Conservation (phyloP, 106 monocot genomes). For the Triglochin maritima region DNA sequence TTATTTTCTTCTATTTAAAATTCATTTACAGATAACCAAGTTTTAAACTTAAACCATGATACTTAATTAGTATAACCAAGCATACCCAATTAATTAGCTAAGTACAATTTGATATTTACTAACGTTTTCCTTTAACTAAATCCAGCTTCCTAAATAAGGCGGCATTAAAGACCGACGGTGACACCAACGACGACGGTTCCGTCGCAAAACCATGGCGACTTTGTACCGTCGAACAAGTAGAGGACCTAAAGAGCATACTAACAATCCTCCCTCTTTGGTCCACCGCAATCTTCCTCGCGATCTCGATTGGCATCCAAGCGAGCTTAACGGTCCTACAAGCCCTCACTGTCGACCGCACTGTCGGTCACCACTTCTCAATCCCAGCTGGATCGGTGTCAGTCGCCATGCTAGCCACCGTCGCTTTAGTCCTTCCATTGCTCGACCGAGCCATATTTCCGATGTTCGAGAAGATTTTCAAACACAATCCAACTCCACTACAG, state of each 20-base stretch:
- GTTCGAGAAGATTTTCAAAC: slow-evolving; percentile 3
- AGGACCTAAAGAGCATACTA: slow-evolving; percentile 48
- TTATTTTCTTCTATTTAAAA: too few relatives aligned
- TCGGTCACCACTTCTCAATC: slow-evolving; percentile 43
- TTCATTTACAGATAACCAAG: too few relatives aligned
- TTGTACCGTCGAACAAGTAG: slow-evolving; percentile 50
- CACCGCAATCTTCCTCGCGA: slow-evolving; percentile 37
- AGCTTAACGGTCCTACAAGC: slow-evolving; percentile 55
- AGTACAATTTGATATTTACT: background rate
- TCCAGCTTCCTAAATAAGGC: slow-evolving; percentile 43
- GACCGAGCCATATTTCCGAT: slow-evolving; percentile 45
- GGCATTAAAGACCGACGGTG: slow-evolving; percentile 29
- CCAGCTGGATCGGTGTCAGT: slow-evolving; percentile 47
- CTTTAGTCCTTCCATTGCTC: slow-evolving; percentile 26
- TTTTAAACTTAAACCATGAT: too few relatives aligned
- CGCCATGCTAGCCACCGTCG: slow-evolving; percentile 10
- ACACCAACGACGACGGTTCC: slow-evolving; percentile 15
- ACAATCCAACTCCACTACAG: slow-evolving; percentile 31
- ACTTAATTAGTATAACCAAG: too few relatives aligned
- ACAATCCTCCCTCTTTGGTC: slow-evolving; percentile 50
- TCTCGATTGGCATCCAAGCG: slow-evolving; percentile 33
- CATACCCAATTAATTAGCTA: too few relatives aligned
- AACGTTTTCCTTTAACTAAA: background rate
- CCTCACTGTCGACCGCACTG: slow-evolving; percentile 52
- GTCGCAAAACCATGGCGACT: slow-evolving; percentile 33